A percentile compares a stretch with the other conserved stretches of the same genome.
phyloP scores from a whole-genome alignment of 2,329 filamentous ascomycete species.

The Fusarium sp. region DNA sequence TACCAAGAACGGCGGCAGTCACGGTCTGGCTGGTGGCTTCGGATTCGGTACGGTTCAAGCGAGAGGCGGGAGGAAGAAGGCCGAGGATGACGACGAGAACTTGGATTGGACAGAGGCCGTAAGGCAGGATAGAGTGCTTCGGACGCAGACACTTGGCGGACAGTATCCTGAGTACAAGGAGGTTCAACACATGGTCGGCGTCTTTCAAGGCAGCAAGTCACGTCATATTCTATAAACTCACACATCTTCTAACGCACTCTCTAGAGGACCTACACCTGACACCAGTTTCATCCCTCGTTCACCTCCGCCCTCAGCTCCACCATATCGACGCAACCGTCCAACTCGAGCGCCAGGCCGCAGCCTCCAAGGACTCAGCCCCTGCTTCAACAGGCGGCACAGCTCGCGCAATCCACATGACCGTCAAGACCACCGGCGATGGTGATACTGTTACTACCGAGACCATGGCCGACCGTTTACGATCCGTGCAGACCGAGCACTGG shows the following conservation, averaged over 20 bases:
- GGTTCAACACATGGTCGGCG: slow-evolving; percentile 88
- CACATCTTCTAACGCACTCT: slow-evolving; percentile 26
- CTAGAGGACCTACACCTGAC: slow-evolving; percentile 87
- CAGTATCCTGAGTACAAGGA: slow-evolving; percentile 75
- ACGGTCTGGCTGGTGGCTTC: slow-evolving; percentile 78
- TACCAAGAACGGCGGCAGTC: slow-evolving; percentile 69
- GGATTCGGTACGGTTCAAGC: slow-evolving; percentile 64
- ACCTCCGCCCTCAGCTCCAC: slow-evolving; percentile 90
- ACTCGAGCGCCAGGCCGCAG: slow-evolving; percentile 63
- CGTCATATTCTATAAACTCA: not conserved
- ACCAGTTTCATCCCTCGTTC: slow-evolving; percentile 81
- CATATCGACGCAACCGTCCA: slow-evolving; percentile 88
- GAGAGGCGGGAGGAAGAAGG: slow-evolving; percentile 50
- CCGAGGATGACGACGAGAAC: slow-evolving; percentile 58
- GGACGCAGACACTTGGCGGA: slow-evolving; percentile 85
- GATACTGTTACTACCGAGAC: slow-evolving; percentile 73
- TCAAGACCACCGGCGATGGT: slow-evolving; percentile 78
- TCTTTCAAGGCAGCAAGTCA: slow-evolving; percentile 80
- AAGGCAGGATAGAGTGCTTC: slow-evolving; percentile 75
- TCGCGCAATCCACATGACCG: slow-evolving; percentile 84
- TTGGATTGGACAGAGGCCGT: slow-evolving; percentile 74
- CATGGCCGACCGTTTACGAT: slow-evolving; percentile 77
- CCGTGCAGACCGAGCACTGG: slow-evolving; percentile 86
- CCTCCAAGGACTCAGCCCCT: slow-evolving; percentile 49
- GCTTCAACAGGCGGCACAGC: slow-evolving; percentile 60